These are phyloP conservation scores for Cerrena zonata DNA, from an alignment of 1,284 basidiomycete genomes.

Conservation along the genomic window DNA sequence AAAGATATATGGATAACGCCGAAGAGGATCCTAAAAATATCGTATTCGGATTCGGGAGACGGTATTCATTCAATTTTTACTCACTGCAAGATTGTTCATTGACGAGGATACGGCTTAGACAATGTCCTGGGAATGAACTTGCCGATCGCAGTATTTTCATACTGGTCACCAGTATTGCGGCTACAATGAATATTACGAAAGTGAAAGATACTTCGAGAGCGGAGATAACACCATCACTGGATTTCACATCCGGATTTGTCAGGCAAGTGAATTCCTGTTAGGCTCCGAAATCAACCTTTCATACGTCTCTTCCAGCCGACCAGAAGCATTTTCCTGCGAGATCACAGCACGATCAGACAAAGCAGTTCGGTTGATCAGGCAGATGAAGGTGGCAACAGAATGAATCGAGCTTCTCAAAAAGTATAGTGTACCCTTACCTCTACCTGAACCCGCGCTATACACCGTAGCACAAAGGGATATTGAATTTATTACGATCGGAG, in stretches of 20 bases:
- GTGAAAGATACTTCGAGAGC: constrained; percentile 14
- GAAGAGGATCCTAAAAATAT: constrained; percentile 23
- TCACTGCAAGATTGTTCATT: not conserved
- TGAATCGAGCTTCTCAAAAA: too few relatives aligned
- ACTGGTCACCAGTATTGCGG: constrained; percentile 17
- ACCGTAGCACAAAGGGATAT: too few relatives aligned
- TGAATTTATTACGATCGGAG: too few relatives aligned
- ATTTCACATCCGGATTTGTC: constrained; percentile 20
- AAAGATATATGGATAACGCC: constrained; percentile 25
- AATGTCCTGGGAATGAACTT: constrained; percentile 24
- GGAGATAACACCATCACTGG: constrained; percentile 16
- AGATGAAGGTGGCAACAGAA: constrained; percentile 5
- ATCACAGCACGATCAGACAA: constrained; percentile 10
- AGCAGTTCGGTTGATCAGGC: constrained; percentile 7
- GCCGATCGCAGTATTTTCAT: constrained; percentile 23
- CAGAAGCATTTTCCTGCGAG: constrained; percentile 11
- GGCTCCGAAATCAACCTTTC: not conserved
- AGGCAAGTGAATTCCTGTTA: constrained; percentile 12
- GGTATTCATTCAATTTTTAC: constrained; percentile 29
- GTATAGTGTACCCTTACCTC: too few relatives aligned
- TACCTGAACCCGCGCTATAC: too few relatives aligned
- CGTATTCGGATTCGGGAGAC: constrained; percentile 31
- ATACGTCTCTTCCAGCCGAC: constrained; percentile 6
- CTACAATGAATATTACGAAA: constrained; percentile 20
- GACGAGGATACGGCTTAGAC: constrained; percentile 4